These are phyloP conservation scores for Metarhizium rileyi DNA, from an alignment of 2,329 filamentous ascomycete genomes.

Conservation along the genomic window DNA sequence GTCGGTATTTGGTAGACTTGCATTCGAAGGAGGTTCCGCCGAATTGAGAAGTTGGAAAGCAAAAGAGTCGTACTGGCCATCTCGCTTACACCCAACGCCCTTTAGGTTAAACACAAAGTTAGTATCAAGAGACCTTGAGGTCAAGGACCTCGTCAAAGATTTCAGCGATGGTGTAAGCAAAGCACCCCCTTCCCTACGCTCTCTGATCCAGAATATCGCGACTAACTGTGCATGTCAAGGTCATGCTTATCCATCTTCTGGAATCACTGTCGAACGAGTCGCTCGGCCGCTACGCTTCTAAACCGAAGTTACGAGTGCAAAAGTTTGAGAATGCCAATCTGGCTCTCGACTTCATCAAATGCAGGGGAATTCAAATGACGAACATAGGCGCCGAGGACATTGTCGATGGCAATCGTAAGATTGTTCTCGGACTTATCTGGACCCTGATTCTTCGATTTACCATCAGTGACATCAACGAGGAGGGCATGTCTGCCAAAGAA, in stretches of 20 bases:
- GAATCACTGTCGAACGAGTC: slow-evolving; percentile 93
- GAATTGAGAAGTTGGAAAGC: background rate
- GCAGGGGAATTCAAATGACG: slow-evolving; percentile 87
- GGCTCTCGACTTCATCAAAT: slow-evolving; percentile 86
- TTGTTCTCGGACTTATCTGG: slow-evolving; percentile 95
- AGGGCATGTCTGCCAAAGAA: slow-evolving; percentile 96
- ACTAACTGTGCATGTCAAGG: slow-evolving; percentile 37
- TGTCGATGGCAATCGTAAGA: slow-evolving; percentile 95
- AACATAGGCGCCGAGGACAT: slow-evolving; percentile 98
- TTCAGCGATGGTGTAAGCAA: slow-evolving; percentile 79
- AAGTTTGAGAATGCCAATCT: slow-evolving; percentile 97
- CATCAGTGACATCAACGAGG: slow-evolving; percentile 96
- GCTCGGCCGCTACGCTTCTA: slow-evolving; percentile 90
- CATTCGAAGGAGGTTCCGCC: background rate
- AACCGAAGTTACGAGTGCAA: slow-evolving; percentile 92
- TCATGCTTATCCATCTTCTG: slow-evolving; percentile 91
- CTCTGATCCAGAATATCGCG: slow-evolving; percentile 5
- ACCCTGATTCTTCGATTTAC: slow-evolving; percentile 96
- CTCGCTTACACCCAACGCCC: background rate
- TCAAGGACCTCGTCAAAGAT: slow-evolving; percentile 81
- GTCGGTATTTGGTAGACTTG: background rate
- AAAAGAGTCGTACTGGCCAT: background rate
- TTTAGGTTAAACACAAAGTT: slow-evolving; percentile 91
- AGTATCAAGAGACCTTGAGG: slow-evolving; percentile 63
- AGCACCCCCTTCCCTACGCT: slow-evolving; percentile 15